phyloP scores from a whole-genome alignment of 208 protist species.

The Trichomonas tenax region DNA sequence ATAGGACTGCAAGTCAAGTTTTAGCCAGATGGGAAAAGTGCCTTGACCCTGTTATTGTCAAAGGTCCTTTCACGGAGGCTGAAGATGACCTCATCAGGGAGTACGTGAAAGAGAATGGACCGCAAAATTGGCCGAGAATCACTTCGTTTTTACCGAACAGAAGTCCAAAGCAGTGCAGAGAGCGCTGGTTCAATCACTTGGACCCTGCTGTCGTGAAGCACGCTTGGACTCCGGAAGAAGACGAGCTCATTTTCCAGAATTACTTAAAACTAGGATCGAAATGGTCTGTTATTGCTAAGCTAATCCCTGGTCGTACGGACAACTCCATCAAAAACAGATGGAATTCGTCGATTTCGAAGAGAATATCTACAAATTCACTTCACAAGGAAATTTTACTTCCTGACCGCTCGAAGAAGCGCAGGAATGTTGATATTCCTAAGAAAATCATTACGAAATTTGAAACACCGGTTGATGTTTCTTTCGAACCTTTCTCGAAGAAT shows the following conservation, averaged over 20 bases:
- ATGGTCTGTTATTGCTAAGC: neutral
- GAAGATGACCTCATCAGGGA: neutral
- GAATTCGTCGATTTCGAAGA: conserved; percentile 10
- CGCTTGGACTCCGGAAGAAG: neutral
- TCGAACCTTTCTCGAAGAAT: neutral
- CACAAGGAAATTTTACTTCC: neutral
- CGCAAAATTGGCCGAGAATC: neutral
- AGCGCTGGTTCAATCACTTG: conserved; percentile 9
- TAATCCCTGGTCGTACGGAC: neutral
- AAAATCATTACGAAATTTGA: neutral
- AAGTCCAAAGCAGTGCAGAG: neutral
- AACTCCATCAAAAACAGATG: conserved; percentile 3
- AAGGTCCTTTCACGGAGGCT: neutral
- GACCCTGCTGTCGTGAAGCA: neutral
- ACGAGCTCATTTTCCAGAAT: neutral
- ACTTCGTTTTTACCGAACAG: neutral
- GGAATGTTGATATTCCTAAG: neutral
- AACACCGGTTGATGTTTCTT: neutral
- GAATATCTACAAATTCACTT: neutral
- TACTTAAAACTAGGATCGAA: neutral
- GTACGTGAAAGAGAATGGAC: neutral
- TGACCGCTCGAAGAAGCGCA: neutral
- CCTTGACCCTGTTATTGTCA: neutral
- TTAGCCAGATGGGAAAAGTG: conserved; percentile 12
- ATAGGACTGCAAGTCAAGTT: neutral